Evolutionary conservation across 2,329 filamentous ascomycete genomes (phyloP), one percentile per base, ranked within the genome.

Genomic region (Sclerotiophoma versabilis): DNA sequence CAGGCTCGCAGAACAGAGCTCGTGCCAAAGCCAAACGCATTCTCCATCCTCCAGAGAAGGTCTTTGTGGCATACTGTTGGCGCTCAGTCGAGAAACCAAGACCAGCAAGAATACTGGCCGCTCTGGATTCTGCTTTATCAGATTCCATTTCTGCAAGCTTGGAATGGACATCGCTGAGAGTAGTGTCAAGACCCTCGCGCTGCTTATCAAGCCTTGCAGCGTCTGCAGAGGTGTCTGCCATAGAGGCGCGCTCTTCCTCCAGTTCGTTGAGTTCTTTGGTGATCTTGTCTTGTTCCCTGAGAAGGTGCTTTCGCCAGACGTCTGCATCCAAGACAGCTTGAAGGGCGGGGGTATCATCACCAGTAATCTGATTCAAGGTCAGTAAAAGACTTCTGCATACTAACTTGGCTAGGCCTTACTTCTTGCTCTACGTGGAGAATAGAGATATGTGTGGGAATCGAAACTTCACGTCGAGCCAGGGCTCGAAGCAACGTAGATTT

Each of bases 401-500:
- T 14, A 11, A 6, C 15, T 8, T 5, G 8, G 5, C 27, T 17
- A 22, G n/a, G 10, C 68, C 78, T 69, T 77, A 92, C 90, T 82
- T 99, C 95, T 83, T 99, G 95, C 75, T 98, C 95, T 44, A 99
- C 95, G 81, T 99, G 95, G 15, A 99, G 85, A 84, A 99, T 99
- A 10, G 95, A 97, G 62, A 99, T 99, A 67, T 99, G 93, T 1
- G 91, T 96, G 10, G 95, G 95, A 77, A 99, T 95, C 4, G 93
- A 85, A 55, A 99, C 85, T 73, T 99, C 95, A 89, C 95, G 87
- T 70, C 92, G 87, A 69, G 93, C 96, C 63, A 99, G 81, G 14
- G 95, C 95, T 65, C 95, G 86, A 58, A 99, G 84, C 61, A 99
- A 81, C n/a, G 95, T 99, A 73, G 92, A 81, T 77, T 82, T 82